phyloP scores from a whole-genome alignment of 2,329 filamentous ascomycete genomes.

The Lecanicillium sp. region DNA sequence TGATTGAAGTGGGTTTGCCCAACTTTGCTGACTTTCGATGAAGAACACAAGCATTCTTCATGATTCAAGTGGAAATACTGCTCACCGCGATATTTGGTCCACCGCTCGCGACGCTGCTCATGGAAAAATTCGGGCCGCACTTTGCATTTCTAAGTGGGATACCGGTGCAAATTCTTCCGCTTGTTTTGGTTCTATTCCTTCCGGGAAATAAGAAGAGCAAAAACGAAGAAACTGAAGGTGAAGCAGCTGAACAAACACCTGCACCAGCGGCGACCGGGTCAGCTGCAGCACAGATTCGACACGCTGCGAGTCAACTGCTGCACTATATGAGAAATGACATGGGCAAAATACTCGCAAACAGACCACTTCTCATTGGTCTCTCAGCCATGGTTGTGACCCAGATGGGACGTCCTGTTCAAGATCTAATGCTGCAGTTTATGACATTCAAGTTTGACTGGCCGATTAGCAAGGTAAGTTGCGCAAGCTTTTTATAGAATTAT shows the following conservation, averaged over 20 bases:
- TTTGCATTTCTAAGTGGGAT: not conserved
- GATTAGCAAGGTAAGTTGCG: constrained; percentile 4
- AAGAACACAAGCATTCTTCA: constrained; percentile 1
- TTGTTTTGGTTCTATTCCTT: not conserved
- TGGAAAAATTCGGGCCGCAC: not conserved
- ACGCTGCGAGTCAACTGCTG: not conserved
- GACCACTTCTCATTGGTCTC: not conserved
- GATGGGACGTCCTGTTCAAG: not conserved
- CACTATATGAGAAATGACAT: not conserved
- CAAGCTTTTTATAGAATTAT: too few relatives aligned
- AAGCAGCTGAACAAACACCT: not conserved
- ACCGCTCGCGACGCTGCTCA: not conserved
- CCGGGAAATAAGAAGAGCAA: not conserved
- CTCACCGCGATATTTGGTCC: not conserved
- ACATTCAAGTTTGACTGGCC: constrained; percentile 4
- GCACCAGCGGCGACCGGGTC: not conserved
- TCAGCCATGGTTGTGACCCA: not conserved
- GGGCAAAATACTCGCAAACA: not conserved
- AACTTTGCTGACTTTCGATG: not conserved
- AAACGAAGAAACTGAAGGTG: too few relatives aligned
- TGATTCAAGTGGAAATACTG: not conserved
- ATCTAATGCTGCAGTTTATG: constrained; percentile 1
- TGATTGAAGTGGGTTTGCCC: not conserved
- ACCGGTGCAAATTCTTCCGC: not conserved
- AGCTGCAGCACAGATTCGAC: not conserved